Evolutionary conservation across 2,329 filamentous ascomycete species (phyloP), one percentile per base, ranked within the genome.

Genomic region (Colletotrichum sp.): DNA sequence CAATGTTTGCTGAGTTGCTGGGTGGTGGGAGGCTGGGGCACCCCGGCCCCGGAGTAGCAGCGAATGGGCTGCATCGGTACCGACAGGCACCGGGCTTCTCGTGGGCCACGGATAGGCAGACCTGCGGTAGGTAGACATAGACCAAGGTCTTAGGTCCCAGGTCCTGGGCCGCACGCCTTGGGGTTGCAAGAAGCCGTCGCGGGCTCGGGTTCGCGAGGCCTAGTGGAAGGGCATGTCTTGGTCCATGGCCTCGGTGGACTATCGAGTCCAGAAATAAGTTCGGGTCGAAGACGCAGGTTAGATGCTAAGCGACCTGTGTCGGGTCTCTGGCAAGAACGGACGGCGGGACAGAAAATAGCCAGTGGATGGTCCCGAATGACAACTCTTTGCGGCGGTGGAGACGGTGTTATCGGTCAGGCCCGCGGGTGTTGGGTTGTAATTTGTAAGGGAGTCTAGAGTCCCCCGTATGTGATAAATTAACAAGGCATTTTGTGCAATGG

Each of bases 1-100:
- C 67, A 36, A 71, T 74, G 72, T 71, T 74, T 74, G 61, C 24
- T 36, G 52, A 68, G 52, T 32, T 21, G 16, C 43, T 56, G n/a
- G 16, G 43, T 30, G 8, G 52, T 52, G 72, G 30, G 71, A 58
- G 72, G 72, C 55, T 74, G 72, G 72, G 62, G 32, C 36, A 26
- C 43, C 65, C 71, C 69, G 72, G 69, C 68, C 65, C 62, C 68
- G 61, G 68, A 67, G 68, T 32, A 24, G 28, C 38, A 36, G 28
- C 38, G 21, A 56, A n/a, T 61, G 24, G 28, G 18, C 43, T 52
- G 43, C n/a, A 52, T 52, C 43, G 43, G 43, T 52, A 52, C 30
- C 43, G 30, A 43, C 36, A 65, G 52, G 59, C 52, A 59, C 61
- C 68, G 62, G 52, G 72, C 24, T 38, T 66, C 16, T 62, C 65